Evolutionary conservation across 768 basidiomycete genomes (phyloP), one percentile per base, ranked within the genome.

Genomic region (Collybia sp.): DNA sequence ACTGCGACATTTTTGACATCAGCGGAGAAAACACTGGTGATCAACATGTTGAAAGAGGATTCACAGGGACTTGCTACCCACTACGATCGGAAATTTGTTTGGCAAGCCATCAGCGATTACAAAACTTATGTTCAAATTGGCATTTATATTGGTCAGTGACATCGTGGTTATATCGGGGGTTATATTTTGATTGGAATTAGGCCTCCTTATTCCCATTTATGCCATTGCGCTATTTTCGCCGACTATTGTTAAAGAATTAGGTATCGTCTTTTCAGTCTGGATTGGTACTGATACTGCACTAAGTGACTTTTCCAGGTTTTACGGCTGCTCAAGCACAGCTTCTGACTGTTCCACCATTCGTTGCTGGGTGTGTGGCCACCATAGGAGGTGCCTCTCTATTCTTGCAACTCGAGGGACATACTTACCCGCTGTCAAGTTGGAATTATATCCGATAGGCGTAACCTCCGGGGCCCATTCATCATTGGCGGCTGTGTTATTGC

Each of bases 1-100:
- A 83, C 80, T 1, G 80, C 80, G 10, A 67, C 61, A 17, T 83
- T 82, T 63, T 59, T 82, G 46, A 73, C 68, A 10, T 64, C 68
- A 8, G 45, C 52, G 1, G 80, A 83, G 52, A 69, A 68, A 40
- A 52, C 43, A 36, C 53, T 60, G 40, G 59, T 79, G 5, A 47
- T 70, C 11, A 48, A 65, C 11, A 60, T 73, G 65, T 56, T 79
- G 44, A 70, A 68, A 49, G 66, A 70, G 41, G 77, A 79, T 42
- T 56, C 63, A 1, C 69, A 69, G 50, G 66, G 68, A 48, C 69
- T 71, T 18, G 66, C 73, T 8, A 76, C 70, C 1, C 69, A 75
- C 45, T 77, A 64, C 41, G 62, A 72, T 37, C 60, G 55, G 20
- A 66, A 64, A 40, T 79, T 76, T 40, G 66, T 79, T 40, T 67